Evolutionary conservation across 768 basidiomycete species (phyloP).

Genomic region (Obba rivulosa): DNA sequence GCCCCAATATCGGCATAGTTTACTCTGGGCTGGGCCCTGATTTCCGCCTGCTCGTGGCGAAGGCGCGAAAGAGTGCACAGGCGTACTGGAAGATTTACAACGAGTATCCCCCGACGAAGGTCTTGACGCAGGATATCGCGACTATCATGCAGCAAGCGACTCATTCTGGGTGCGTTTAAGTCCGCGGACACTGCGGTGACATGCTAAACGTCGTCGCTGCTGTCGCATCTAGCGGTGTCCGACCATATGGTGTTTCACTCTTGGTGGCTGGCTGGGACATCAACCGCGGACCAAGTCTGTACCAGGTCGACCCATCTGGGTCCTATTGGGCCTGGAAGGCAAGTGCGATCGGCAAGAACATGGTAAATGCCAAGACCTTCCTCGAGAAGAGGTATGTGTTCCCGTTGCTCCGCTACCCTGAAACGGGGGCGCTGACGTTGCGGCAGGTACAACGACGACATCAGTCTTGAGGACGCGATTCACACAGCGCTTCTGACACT

Average conservation of each 20-base stretch:
- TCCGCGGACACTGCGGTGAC: neutral
- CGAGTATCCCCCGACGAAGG: slow-evolving; percentile 95
- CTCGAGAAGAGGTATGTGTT: slow-evolving; percentile 87
- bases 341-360: slow-evolving; percentile 99
- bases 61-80: slow-evolving; percentile 96
- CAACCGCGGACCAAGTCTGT: slow-evolving; percentile 92
- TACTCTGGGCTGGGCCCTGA: slow-evolving; percentile 99
- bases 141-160: slow-evolving; percentile 99
- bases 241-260: slow-evolving; percentile 97
- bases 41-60: slow-evolving; percentile 89
- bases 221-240: slow-evolving; percentile 76
- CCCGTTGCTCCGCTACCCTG: neutral
- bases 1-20: slow-evolving; percentile 98
- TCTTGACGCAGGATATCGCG: slow-evolving; percentile 95
- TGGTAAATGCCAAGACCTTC: slow-evolving; percentile 99
- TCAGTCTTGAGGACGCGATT: slow-evolving; percentile 97
- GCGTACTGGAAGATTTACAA: slow-evolving; percentile 99
- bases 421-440: neutral
- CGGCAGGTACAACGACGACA: slow-evolving; percentile 94
- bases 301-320: slow-evolving; percentile 98
- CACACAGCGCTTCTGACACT: slow-evolving; percentile 96
- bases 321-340: slow-evolving; percentile 99
- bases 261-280: slow-evolving; percentile 96
- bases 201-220: slow-evolving; percentile 9
- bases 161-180: slow-evolving; percentile 79